Conservation (phyloP, 139 green algal genomes). For the Coelastrella sp. region DNA sequence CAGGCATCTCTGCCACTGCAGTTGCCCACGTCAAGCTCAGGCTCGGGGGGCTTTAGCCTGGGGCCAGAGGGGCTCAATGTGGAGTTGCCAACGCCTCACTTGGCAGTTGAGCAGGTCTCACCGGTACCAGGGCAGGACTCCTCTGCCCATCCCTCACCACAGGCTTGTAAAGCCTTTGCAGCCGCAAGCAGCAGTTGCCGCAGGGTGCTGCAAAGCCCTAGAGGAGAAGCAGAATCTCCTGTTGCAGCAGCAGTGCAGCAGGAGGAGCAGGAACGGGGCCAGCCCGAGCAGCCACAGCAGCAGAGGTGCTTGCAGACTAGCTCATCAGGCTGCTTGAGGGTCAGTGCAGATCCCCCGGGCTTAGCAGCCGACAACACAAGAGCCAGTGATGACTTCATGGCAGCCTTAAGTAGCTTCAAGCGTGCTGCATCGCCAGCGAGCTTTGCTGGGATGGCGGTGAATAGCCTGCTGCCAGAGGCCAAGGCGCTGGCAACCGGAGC, state of each 20-base stretch:
- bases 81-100: conserved; percentile 18
- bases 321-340: background rate
- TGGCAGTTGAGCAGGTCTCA: background rate
- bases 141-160: too few species aligned
- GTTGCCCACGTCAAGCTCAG: background rate
- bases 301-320: background rate
- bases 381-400: conserved; percentile 4
- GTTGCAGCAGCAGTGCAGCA: too few species aligned
- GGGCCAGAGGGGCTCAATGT: background rate
- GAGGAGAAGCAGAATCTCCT: too few species aligned
- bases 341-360: background rate
- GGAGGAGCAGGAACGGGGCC: too few species aligned
- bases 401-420: background rate
- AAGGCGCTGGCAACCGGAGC: background rate
- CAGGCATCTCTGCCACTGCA: background rate
- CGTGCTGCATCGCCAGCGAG: background rate
- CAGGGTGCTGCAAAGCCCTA: background rate
- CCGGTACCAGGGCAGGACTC: too few species aligned
- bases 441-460: background rate
- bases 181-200: background rate
- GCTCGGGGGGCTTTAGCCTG: background rate
- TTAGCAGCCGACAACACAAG: too few species aligned
- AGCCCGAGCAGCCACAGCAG: too few species aligned
- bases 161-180: background rate
- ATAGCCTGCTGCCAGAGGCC: conserved; percentile 2